These are phyloP conservation scores for Penicillium janthinellum DNA, from an alignment of 2,329 filamentous ascomycete species.

Conservation along the genomic window DNA sequence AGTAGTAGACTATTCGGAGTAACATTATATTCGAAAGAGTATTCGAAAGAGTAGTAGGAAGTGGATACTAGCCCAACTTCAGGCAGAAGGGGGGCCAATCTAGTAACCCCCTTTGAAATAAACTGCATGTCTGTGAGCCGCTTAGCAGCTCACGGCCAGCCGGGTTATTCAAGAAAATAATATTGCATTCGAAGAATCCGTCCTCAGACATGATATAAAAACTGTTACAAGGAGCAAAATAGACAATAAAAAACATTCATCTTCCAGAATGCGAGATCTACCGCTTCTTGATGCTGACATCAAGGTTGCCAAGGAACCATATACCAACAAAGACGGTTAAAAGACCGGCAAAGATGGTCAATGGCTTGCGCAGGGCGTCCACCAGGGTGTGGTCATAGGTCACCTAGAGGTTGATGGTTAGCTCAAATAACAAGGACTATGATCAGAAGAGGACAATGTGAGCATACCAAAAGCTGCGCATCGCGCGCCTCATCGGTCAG, in stretches of 20 bases:
- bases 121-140: neutral
- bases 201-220: neutral
- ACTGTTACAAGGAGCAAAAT: neutral
- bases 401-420: conserved; percentile 46
- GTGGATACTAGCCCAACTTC: no score
- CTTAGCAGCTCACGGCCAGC: neutral
- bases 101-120: no score
- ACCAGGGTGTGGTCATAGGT: conserved; percentile 81
- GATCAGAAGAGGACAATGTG: neutral
- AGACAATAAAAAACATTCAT: neutral
- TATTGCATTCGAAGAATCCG: neutral
- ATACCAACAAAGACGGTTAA: conserved; percentile 72
- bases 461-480: conserved; percentile 68
- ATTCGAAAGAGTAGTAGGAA: no score
- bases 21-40: no score
- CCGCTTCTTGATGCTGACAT: conserved; percentile 74
- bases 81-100: no score
- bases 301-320: conserved; percentile 75
- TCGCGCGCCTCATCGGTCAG: conserved; percentile 88
- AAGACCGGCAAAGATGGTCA: conserved; percentile 75
- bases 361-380: conserved; percentile 79
- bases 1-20: no score
- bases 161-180: neutral
- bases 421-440: neutral
- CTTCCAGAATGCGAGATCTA: conserved; percentile 26